Percentiles rank a stretch among this genome's conserved stretches.
Conservation (phyloP, 208 protist species). For the Zelonia costaricensis region DNA sequence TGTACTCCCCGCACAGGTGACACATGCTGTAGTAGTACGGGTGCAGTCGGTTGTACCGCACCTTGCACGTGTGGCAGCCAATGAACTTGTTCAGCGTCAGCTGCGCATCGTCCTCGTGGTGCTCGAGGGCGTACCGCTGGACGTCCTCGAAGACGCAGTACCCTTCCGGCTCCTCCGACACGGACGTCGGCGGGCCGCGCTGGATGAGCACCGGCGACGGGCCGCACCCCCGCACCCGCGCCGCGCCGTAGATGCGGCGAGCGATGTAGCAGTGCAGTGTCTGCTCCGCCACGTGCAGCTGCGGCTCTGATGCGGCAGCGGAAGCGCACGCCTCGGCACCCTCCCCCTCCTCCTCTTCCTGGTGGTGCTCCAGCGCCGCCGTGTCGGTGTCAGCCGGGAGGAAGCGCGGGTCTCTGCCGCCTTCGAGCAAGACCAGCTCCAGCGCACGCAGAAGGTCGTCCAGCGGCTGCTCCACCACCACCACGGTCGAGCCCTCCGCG, state of each 20-base stretch:
- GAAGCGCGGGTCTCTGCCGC: constrained; percentile 29
- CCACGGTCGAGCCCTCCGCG: not conserved
- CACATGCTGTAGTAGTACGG: constrained; percentile 97
- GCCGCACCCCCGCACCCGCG: constrained; percentile 33
- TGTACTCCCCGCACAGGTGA: constrained; percentile 94
- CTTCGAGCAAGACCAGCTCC: constrained; percentile 50
- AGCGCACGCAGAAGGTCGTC: constrained; percentile 41
- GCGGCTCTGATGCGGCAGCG: too few species aligned
- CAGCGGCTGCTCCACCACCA: constrained; percentile 18
- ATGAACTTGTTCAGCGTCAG: constrained; percentile 53
- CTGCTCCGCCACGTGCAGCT: constrained; percentile 31
- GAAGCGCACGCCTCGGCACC: not conserved
- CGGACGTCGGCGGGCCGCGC: constrained; percentile 48
- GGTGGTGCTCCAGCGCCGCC: not conserved
- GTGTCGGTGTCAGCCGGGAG: constrained; percentile 1
- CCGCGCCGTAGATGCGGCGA: constrained; percentile 56
- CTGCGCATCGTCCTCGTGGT: constrained; percentile 35
- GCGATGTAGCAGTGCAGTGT: constrained; percentile 76
- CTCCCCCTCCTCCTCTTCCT: not conserved
- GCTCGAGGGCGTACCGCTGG: constrained; percentile 61
- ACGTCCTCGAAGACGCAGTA: constrained; percentile 79
- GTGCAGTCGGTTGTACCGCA: constrained; percentile 90
- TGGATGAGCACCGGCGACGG: constrained; percentile 55
- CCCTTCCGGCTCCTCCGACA: constrained; percentile 66
- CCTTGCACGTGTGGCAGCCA: constrained; percentile 90